Evolutionary conservation across 2,329 filamentous ascomycete genomes (phyloP).

Genomic region (Ascosphaera aggregata): DNA sequence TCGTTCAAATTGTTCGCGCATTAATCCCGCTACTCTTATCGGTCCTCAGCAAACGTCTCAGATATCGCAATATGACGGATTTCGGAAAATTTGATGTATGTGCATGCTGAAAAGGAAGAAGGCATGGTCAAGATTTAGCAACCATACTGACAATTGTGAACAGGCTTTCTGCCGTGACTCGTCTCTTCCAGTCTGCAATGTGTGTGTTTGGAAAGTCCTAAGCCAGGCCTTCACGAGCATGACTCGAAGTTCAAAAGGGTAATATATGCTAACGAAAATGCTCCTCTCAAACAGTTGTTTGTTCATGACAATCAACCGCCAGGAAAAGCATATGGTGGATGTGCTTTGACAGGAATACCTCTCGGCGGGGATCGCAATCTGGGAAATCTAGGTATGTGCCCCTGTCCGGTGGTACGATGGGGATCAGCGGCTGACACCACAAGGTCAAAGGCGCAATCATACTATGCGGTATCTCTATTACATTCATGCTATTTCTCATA

Average conservation of each 20-base stretch:
- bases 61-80: no score
- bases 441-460: conserved; percentile 55
- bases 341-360: conserved; percentile 50
- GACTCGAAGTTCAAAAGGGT: conserved; percentile 1
- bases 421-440: no score
- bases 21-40: no score
- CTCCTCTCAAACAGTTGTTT: conserved; percentile 35
- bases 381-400: conserved; percentile 53
- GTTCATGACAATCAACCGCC: conserved; percentile 32
- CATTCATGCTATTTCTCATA: conserved; percentile 41
- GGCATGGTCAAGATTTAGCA: no score
- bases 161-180: conserved; percentile 68
- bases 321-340: conserved; percentile 41
- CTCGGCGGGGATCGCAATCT: conserved; percentile 42
- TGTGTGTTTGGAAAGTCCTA: conserved; percentile 23
- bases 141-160: no score
- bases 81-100: no score
- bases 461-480: conserved; percentile 54
- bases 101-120: no score
- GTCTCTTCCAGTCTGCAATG: conserved; percentile 65
- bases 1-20: no score
- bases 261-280: conserved; percentile 5
- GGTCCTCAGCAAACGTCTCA: no score
- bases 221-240: not conserved
- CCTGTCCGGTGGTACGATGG: no score